Evolutionary conservation across 108 stramenopile species (phyloP).

Genomic region (Ochromonas danica): DNA sequence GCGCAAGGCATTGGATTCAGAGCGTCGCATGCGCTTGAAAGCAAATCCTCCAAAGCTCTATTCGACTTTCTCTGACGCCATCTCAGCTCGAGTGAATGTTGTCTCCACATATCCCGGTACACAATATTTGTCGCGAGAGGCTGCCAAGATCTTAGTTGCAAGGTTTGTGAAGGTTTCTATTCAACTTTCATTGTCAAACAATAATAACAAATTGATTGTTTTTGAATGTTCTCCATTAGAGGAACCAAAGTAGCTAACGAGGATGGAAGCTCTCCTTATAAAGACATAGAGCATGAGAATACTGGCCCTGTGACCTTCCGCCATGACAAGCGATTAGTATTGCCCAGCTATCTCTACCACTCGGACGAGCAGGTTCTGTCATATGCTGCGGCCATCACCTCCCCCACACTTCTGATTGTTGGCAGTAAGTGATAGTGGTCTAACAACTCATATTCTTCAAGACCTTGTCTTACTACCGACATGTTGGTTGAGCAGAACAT

Average conservation of each 20-base stretch:
- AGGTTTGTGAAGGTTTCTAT: not conserved
- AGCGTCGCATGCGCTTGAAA: not conserved
- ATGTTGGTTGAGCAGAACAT: too few relatives aligned
- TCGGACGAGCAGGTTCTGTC: not conserved
- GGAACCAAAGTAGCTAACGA: not conserved
- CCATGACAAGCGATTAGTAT: not conserved
- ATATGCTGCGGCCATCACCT: not conserved
- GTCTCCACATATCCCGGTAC: constrained; percentile 1
- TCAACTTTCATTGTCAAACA: not conserved
- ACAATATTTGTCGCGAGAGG: not conserved
- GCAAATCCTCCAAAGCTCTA: not conserved
- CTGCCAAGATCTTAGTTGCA: not conserved
- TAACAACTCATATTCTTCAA: too few relatives aligned
- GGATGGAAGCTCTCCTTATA: not conserved
- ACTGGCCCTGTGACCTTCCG: not conserved
- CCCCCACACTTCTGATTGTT: constrained; percentile 18
- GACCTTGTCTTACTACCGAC: too few relatives aligned
- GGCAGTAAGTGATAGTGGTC: too few relatives aligned
- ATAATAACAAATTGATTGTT: not conserved
- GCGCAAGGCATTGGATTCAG: not conserved
- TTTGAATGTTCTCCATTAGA: constrained; percentile 4
- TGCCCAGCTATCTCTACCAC: not conserved
- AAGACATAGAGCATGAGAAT: not conserved
- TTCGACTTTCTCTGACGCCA: not conserved
- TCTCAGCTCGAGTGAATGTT: not conserved